Base-by-base conservation (phyloP, 139 green algal species). In the Chlorella sp. region DNA sequence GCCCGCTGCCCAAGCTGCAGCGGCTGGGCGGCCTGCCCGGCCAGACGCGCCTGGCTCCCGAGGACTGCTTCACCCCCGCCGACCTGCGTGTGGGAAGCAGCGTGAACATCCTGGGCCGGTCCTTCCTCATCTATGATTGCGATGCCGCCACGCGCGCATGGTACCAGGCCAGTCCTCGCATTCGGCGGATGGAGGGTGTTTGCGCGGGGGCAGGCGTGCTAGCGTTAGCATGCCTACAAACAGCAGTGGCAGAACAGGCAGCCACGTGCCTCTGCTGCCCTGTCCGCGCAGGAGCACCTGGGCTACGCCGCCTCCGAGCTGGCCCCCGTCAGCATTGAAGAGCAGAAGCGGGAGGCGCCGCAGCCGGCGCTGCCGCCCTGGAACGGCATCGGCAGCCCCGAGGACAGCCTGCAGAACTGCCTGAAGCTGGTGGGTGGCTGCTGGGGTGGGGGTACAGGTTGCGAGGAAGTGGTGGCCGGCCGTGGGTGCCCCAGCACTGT, bases 361-460 rank as follows among this genome's bases (percentile, higher is more conserved):
- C 51, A 77, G 36, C 88, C 89, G 11, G 86, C 89, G 19, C 83
- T 97, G 89, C 94, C 95, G 22, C 90, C 93, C 3, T 93, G 94
- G 89, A 98, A 96, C 84, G 95, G 92, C 43, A 96, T 94, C 81
- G 95, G 96, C 28, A 93, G 88, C 26, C 90, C 93, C 11, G 92
- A 97, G 84, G 96, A 98, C 91, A 91, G 78, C 40, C 81, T 92
- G 73, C 93, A 97, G 86, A 98, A 97, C 90, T 98, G 96, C 90
- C 85, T 94, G 30, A 92, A 84, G 54, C 92, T 98, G 85, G 81
- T 60, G 51, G 24, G 46, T 60, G 51, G 24, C 8, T 8, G 51
- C 51, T 60, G 51, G 11, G 22, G 11, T 60, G 51, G 13, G 2
- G 4, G 51, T 16, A 60, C 51, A 26, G 51, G 14, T 11, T 11